Percentiles rank a stretch among this genome's conserved stretches.
These are phyloP conservation scores for Cystobasidium slooffiae DNA, from an alignment of 1,284 basidiomycete species.

Conservation along the genomic window DNA sequence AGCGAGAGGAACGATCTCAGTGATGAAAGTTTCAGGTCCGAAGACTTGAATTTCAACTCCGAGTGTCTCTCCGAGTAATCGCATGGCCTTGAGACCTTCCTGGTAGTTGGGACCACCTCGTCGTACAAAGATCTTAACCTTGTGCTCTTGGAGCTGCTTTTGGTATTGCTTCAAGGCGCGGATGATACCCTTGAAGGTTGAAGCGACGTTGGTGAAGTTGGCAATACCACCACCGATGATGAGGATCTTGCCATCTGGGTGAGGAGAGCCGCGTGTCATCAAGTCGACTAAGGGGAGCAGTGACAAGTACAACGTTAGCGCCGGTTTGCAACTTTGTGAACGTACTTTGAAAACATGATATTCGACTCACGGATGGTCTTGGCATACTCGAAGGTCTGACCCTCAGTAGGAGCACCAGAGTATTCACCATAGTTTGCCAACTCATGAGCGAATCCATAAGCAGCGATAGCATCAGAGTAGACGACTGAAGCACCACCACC, in stretches of 20 bases:
- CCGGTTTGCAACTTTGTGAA: background rate
- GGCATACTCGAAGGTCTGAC: slow-evolving; percentile 98
- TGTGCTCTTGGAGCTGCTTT: slow-evolving; percentile 77
- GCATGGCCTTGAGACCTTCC: slow-evolving; percentile 98
- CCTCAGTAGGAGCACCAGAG: slow-evolving; percentile 96
- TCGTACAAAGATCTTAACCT: slow-evolving; percentile 92
- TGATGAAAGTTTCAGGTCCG: slow-evolving; percentile 98
- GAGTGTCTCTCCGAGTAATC: slow-evolving; percentile 93
- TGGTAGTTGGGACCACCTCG: slow-evolving; percentile 99
- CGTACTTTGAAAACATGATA: background rate
- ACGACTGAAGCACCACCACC: slow-evolving; percentile 79
- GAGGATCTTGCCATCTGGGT: slow-evolving; percentile 90
- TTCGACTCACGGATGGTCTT: slow-evolving; percentile 83
- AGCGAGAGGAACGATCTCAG: slow-evolving; percentile 95
- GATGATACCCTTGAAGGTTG: slow-evolving; percentile 99
- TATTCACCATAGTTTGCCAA: slow-evolving; percentile 99
- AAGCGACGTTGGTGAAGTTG: slow-evolving; percentile 99
- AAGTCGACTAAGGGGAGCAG: slow-evolving; percentile 69
- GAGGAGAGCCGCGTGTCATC: slow-evolving; percentile 85
- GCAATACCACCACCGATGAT: slow-evolving; percentile 99
- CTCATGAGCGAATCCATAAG: slow-evolving; percentile 94
- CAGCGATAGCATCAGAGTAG: slow-evolving; percentile 90
- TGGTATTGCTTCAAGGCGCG: slow-evolving; percentile 94
- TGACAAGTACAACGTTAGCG: background rate
- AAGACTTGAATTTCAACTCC: slow-evolving; percentile 97